A percentile compares a stretch with the other conserved stretches of the same genome.
Conservation (phyloP, 2,329 filamentous ascomycete species). For the Aureobasidium pullulans region DNA sequence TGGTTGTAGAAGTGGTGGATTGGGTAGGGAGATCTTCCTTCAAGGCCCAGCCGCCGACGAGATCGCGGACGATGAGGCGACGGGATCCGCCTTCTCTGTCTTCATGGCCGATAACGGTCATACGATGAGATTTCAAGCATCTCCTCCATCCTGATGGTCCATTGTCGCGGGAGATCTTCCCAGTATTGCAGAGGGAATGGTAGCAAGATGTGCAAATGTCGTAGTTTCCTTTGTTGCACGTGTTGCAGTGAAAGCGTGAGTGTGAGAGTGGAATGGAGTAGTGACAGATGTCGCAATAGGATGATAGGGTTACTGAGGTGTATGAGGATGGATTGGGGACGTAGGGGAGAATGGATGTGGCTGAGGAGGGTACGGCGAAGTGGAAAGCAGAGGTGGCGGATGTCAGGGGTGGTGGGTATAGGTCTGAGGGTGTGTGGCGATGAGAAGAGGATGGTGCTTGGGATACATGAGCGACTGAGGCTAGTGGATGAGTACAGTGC, state of each 20-base stretch:
- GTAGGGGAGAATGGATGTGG: constrained; percentile 26
- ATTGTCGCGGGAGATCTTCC: constrained; percentile 65
- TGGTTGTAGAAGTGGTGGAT: neutral
- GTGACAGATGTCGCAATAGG: constrained; percentile 71
- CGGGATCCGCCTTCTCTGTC: constrained; percentile 60
- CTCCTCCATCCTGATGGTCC: constrained; percentile 76
- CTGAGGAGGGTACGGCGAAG: constrained; percentile 9
- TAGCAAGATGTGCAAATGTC: constrained; percentile 81
- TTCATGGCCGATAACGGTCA: constrained; percentile 72
- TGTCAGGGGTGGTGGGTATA: constrained; percentile 8
- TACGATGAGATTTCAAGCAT: constrained; percentile 69
- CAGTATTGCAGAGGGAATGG: constrained; percentile 52
- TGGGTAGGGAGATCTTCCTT: constrained; percentile 35
- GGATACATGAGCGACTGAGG: constrained; percentile 50
- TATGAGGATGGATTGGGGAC: constrained; percentile 27
- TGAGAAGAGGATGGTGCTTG: neutral
- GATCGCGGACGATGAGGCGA: constrained; percentile 60
- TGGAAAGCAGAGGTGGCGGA: constrained; percentile 16
- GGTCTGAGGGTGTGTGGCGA: neutral
- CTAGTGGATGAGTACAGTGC: constrained; percentile 72
- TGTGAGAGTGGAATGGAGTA: constrained; percentile 62
- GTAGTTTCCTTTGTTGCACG: constrained; percentile 74
- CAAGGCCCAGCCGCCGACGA: constrained; percentile 70
- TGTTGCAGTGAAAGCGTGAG: constrained; percentile 71
- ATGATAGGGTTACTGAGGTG: constrained; percentile 58